Base-by-base conservation (phyloP, 2,329 filamentous ascomycete species). In the Venturia aucupariae region DNA sequence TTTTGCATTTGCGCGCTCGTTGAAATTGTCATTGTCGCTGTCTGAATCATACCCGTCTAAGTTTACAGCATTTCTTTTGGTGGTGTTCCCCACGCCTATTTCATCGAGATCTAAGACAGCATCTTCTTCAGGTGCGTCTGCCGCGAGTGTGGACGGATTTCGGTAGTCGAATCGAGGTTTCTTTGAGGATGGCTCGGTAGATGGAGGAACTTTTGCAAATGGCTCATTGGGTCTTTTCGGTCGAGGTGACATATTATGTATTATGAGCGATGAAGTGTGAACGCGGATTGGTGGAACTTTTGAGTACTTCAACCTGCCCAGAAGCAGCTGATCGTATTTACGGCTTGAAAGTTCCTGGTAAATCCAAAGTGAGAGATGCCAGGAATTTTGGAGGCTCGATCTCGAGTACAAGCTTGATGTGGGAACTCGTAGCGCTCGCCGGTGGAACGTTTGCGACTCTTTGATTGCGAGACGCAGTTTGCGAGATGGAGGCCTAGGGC, bases 1-100 rank as follows among this genome's bases (percentile, higher is more conserved):
- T 67, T 84, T 83, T 64, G 82, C 82, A 65, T 87, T 85, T 6
- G 89, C 88, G 62, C 90, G 84, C 39, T 83, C 84, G 69, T 94
- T 85, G 74, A 96, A 95, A 55, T 90, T 92, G 72, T 97, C 94
- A 68, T 95, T 93, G 62, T 93, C 96, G 65, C 83, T 86, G 76
- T 99, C 94, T 11, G 89, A 94, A 70, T 97, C 93, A 77, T 97
- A 99, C 61, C 94, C 94, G 72, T 97, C 94, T 48, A 99, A 86
- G 72, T 97, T 97, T 64, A 99, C 90, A 0, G 93, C 94, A 69
- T 93, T 93, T 67, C 94, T 90, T 75, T 96, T 96, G 0, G 91
- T 90, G 48, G 86, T 84, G 39, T 85, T 83, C 1, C 85, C 85
- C 22, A 85, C 82, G 19, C 92, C 92, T 68, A 97, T 97, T 46